Conservation (phyloP, 768 basidiomycete species). For the Coprinopsis sp. region DNA sequence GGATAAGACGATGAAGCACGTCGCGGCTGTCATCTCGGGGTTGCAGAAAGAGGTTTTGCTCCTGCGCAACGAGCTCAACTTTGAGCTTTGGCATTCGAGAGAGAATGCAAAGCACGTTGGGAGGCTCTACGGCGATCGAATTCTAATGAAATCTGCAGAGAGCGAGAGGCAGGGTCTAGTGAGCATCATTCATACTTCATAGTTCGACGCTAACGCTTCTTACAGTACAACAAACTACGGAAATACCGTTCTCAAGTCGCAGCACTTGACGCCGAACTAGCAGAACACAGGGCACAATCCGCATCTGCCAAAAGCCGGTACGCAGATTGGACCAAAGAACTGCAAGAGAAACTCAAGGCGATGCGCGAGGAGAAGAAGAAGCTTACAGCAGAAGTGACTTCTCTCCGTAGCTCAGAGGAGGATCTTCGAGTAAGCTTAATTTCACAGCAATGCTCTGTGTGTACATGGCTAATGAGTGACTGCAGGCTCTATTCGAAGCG, state of each 20-base stretch:
- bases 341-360: slow-evolving; percentile 72
- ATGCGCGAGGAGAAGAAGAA: slow-evolving; percentile 75
- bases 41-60: slow-evolving; percentile 75
- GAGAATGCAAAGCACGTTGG: slow-evolving; percentile 81
- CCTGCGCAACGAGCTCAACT: slow-evolving; percentile 77
- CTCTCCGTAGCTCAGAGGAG: slow-evolving; percentile 64
- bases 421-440: slow-evolving; percentile 51
- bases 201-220: background rate
- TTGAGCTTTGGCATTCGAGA: slow-evolving; percentile 78
- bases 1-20: slow-evolving; percentile 36
- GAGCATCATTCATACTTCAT: slow-evolving; percentile 20
- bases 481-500: slow-evolving; percentile 64
- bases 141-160: slow-evolving; percentile 70
- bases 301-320: slow-evolving; percentile 72
- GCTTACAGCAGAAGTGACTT: slow-evolving; percentile 68
- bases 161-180: slow-evolving; percentile 80
- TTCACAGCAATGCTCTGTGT: background rate
- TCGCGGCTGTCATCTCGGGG: slow-evolving; percentile 61
- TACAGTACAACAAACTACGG: slow-evolving; percentile 75
- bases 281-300: slow-evolving; percentile 69
- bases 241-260: slow-evolving; percentile 70
- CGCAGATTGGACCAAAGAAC: slow-evolving; percentile 75
- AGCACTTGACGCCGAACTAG: slow-evolving; percentile 62
- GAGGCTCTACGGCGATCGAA: slow-evolving; percentile 69
- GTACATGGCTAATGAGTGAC: background rate